These are phyloP conservation scores for Laetiporus sulphureus DNA, from an alignment of 1,284 basidiomycete genomes.

Conservation along the genomic window DNA sequence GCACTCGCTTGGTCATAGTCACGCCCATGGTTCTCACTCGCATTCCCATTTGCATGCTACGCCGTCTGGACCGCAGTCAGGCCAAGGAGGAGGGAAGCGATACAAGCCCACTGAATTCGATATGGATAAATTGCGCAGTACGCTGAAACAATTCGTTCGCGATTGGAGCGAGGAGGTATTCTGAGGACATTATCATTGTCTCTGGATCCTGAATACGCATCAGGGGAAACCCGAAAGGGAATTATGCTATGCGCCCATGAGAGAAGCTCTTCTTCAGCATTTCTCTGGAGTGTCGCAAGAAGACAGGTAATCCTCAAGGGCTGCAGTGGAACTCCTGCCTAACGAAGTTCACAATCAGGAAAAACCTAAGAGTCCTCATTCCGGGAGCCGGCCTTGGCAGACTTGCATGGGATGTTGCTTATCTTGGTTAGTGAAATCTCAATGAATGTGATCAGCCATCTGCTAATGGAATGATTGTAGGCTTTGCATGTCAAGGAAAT, in stretches of 20 bases:
- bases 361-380: constrained; percentile 68
- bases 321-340: too few relatives aligned
- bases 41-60: constrained; percentile 20
- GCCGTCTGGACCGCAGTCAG: too few relatives aligned
- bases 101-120: constrained; percentile 61
- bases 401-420: constrained; percentile 81
- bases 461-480: constrained; percentile 30
- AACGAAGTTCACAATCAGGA: constrained; percentile 31
- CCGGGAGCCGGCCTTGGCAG: constrained; percentile 86
- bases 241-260: constrained; percentile 73
- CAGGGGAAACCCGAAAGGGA: constrained; percentile 76
- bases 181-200: not conserved
- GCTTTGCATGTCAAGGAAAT: constrained; percentile 85
- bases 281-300: constrained; percentile 49
- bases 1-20: constrained; percentile 15
- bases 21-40: constrained; percentile 23
- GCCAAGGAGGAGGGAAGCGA: constrained; percentile 19
- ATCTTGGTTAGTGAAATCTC: constrained; percentile 45
- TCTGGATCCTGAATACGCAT: too few relatives aligned
- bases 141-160: constrained; percentile 84
- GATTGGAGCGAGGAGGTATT: constrained; percentile 78
- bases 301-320: constrained; percentile 46
- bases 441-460: not conserved
- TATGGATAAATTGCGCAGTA: constrained; percentile 85
- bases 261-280: constrained; percentile 58